Evolutionary conservation across 305 asterid species (phyloP), one percentile per base, ranked within the genome.

Genomic region (Rubia balearica): DNA sequence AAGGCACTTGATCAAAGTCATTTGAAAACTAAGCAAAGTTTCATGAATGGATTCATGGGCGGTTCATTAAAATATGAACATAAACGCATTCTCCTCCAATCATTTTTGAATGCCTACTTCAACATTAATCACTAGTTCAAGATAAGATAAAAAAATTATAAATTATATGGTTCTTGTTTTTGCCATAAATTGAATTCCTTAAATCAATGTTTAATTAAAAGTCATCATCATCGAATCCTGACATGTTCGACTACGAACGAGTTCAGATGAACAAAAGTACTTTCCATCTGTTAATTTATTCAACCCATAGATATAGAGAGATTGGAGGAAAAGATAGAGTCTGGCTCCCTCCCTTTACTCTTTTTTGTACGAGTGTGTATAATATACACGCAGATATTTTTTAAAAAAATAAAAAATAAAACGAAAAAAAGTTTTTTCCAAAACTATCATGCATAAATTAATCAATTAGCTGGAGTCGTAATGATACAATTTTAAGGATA

Each of bases 11-110:
- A 71, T 63, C 36, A 36, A 24, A 51, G 57, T 51, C 57, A 51
- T 51, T 51, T 21, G 19, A 69, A 81, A 75, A 51, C 57, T 51
- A 16, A 17, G 57, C 74, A 75, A 71, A 65, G 79, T 48, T 80
- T 78, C 76, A 19, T 51, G 59, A 22, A 51, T n/a, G 22, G 21
- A 51, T 14, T 7, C 59, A 51, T 56, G 62, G 62, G 62, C 62
- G 62, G 62, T 56, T 56, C 62, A 56, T 56, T 56, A 13, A 33
- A 14, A 38, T 36, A 63, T 8, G 22, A 76, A 75, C 81, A 71
- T 22, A 67, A 77, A 67, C 74, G 78, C 77, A 43, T 51, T 72
- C 69, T 74, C 82, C 83, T 79, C 84, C 83, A 73, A 79, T 79
- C 61, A 75, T 33, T 69, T 38, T 36, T 61, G 42, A 46, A n/a